Conservation (phyloP, 2,329 filamentous ascomycete genomes). For the Diplodia intermedia region DNA sequence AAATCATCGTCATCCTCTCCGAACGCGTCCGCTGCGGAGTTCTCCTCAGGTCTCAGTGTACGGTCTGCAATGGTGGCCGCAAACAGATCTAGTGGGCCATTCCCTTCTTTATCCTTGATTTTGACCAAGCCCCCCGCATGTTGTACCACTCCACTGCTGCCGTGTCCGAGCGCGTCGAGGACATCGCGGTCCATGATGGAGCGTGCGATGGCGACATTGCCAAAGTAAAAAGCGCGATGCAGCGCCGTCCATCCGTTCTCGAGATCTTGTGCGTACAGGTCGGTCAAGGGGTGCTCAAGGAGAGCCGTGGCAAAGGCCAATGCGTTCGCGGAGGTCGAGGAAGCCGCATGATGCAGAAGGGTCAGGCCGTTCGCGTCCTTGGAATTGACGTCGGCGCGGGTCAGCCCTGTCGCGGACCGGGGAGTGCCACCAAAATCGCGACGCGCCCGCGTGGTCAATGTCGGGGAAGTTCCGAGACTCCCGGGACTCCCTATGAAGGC, state of each 20-base stretch:
- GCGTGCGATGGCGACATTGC: constrained; percentile 85
- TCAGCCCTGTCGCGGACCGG: constrained; percentile 48
- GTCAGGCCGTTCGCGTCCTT: constrained; percentile 84
- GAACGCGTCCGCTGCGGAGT: constrained; percentile 42
- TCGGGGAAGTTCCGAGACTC: constrained; percentile 56
- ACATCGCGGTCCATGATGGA: constrained; percentile 80
- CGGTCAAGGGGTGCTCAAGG: constrained; percentile 80
- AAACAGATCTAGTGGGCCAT: constrained; percentile 93
- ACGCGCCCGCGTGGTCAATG: constrained; percentile 45
- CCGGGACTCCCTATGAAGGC: constrained; percentile 50
- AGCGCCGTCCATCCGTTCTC: constrained; percentile 97
- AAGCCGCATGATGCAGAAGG: constrained; percentile 81
- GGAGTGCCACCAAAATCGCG: constrained; percentile 45
- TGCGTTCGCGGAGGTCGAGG: constrained; percentile 73
- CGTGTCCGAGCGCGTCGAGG: constrained; percentile 68
- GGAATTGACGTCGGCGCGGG: constrained; percentile 77
- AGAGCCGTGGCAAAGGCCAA: constrained; percentile 78
- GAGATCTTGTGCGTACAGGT: constrained; percentile 83
- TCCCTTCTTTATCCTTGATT: constrained; percentile 93
- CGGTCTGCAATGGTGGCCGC: constrained; percentile 83
- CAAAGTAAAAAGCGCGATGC: constrained; percentile 87
- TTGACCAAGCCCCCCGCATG: constrained; percentile 82
- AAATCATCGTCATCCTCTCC: constrained; percentile 62
- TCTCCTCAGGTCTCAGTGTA: constrained; percentile 61
- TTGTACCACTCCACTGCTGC: constrained; percentile 63